Base-by-base conservation (phyloP, 75 land plant genomes). In the Sequoia sempervirens region DNA sequence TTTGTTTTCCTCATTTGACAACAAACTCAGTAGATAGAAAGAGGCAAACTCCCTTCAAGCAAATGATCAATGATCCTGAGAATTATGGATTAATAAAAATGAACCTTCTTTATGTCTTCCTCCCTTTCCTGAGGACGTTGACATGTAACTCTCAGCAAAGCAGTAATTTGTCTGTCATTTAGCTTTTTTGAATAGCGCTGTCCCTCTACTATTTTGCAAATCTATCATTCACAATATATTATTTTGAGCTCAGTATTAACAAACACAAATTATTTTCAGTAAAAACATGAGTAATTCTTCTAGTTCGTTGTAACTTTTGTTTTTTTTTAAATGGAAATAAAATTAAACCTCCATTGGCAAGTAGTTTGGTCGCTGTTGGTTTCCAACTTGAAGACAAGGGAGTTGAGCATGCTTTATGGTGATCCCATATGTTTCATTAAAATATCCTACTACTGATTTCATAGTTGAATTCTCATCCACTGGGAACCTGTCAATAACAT, bases 371-470 rank as follows among this genome's bases (percentile, higher is more conserved):
- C 98, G 81, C 83, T 94, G 92, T 28, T 85, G 91, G 83, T 95
- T 97, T 5, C 99, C 99, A 37, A 94, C 99, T 91, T 94, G 96
- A 12, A 97, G 90, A 80, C 99, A 97, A 13, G 99, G 99, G 87
- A 87, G 88, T 28, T 87, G 87, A 14, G 93, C 89, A 81, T 94
- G 91, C 20, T 92, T 91, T 73, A 97, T 95, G 3, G 54, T 82
- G 79, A 94, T 95, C 12, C 92, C 92, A 92, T 97, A 97, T 2
- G 97, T 95, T 74, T 97, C 99, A 36, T 86, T 93, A 78, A 97
- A 97, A 87, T 97, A 97, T 81, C 94, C 91, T 11, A 94, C 94
- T 3, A 97, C 99, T n/a, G 97, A 94, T 86, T 97, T 97, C 93
- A 93, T 69, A 20, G 99, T 95, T 11, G 96, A 97, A 70, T 91